Evolutionary conservation across 2,329 filamentous ascomycete species (phyloP).

Genomic region (Coniochaeta sp.): DNA sequence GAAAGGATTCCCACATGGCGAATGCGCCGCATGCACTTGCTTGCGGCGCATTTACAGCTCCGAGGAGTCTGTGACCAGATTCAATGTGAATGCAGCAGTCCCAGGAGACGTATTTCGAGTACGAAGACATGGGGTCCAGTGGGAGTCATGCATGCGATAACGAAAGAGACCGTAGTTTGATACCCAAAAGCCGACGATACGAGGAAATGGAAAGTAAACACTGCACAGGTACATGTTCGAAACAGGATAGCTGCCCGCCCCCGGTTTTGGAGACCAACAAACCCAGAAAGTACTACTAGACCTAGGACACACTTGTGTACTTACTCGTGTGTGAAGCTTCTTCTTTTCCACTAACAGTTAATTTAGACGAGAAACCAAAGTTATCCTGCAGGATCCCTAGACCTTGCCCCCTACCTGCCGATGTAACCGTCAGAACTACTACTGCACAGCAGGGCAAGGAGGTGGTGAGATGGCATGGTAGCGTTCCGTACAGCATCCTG

Average conservation of each 20-base stretch:
- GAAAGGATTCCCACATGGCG: neutral
- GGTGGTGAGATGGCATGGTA: neutral
- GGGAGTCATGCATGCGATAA: neutral
- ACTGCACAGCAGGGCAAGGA: neutral
- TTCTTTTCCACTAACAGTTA: neutral
- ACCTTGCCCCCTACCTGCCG: neutral
- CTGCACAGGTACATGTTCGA: no score
- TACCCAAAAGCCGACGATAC: no score
- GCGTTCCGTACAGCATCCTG: neutral
- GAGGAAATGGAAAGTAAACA: no score
- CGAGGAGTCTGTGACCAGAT: no score
- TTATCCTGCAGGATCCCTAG: neutral
- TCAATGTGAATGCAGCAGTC: no score
- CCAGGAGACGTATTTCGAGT: neutral
- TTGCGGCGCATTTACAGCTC: no score
- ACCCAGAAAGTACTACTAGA: no score
- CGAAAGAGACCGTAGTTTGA: no score
- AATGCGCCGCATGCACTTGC: neutral
- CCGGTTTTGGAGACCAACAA: no score
- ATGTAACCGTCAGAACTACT: neutral
- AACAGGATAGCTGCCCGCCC: no score
- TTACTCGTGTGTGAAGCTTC: neutral
- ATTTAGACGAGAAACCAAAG: neutral
- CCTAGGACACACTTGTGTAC: neutral
- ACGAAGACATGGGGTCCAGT: neutral